These are phyloP conservation scores for Boeremia exigua DNA, from an alignment of 2,329 filamentous ascomycete genomes.

Conservation along the genomic window DNA sequence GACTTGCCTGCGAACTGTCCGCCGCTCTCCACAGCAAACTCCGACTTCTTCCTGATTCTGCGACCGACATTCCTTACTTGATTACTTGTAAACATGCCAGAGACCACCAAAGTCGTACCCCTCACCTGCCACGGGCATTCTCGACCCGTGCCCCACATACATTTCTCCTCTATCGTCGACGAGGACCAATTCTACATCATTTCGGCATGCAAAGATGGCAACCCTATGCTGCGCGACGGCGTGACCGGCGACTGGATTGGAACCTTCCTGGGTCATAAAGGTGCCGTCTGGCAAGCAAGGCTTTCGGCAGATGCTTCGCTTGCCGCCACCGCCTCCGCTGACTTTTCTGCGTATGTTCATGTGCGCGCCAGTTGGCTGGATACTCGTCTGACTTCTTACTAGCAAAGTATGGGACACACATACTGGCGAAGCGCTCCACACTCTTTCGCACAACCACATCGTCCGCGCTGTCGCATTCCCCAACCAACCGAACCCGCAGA, in stretches of 20 bases:
- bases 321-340: constrained; percentile 91
- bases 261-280: constrained; percentile 97
- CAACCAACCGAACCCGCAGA: constrained; percentile 73
- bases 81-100: constrained; percentile 35
- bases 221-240: constrained; percentile 97
- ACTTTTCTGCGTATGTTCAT: constrained; percentile 82
- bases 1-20: constrained; percentile 2
- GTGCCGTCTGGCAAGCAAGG: constrained; percentile 94
- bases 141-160: constrained; percentile 87
- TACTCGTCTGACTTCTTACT: constrained; percentile 27
- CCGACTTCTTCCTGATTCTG: not conserved
- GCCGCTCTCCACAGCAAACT: constrained; percentile 1
- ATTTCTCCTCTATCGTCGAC: constrained; percentile 83
- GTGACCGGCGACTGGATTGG: constrained; percentile 83
- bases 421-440: constrained; percentile 85
- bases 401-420: constrained; percentile 98
- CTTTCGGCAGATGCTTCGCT: constrained; percentile 86
- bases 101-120: constrained; percentile 72
- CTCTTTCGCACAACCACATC: constrained; percentile 91
- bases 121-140: constrained; percentile 95
- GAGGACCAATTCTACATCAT: constrained; percentile 90
- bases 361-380: not conserved
- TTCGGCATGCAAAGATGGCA: constrained; percentile 95
- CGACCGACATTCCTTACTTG: constrained; percentile 9
- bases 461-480: constrained; percentile 89